These are phyloP conservation scores for Letharia columbiana DNA, from an alignment of 495 filamentous ascomycete genomes.

Conservation along the genomic window DNA sequence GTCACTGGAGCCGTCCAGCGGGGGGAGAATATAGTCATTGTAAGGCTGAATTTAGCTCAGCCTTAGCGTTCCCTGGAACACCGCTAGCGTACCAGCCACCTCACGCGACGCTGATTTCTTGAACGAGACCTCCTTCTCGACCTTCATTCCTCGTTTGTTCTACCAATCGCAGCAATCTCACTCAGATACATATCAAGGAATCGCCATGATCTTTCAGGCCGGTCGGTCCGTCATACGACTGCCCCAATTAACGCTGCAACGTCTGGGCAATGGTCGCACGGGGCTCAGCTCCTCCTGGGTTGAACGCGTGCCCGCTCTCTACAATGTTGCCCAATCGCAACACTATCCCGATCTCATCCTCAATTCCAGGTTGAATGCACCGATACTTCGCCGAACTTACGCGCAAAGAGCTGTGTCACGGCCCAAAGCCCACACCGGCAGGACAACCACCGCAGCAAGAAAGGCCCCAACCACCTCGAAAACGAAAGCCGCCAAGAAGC, in stretches of 20 bases:
- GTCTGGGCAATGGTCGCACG: constrained; percentile 9
- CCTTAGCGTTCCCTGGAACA: neutral
- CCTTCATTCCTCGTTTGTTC: constrained; percentile 12
- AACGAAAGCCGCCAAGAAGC: constrained; percentile 19
- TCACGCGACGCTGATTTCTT: constrained; percentile 17
- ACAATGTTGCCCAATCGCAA: constrained; percentile 7
- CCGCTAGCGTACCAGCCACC: constrained; percentile 2
- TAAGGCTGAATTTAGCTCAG: constrained; percentile 5
- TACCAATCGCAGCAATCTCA: constrained; percentile 11
- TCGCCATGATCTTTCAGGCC: constrained; percentile 17
- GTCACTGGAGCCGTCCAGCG: neutral
- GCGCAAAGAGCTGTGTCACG: constrained; percentile 22
- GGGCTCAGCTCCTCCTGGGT: constrained; percentile 15
- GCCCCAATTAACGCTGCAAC: constrained; percentile 15
- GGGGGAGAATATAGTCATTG: neutral
- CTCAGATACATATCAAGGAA: neutral
- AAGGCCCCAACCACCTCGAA: constrained; percentile 20
- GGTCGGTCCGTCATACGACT: constrained; percentile 16
- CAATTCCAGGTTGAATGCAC: constrained; percentile 1
- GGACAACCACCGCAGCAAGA: constrained; percentile 18
- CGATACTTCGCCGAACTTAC: constrained; percentile 16
- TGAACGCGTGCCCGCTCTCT: constrained; percentile 20
- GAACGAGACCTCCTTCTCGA: neutral
- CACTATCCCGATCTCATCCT: neutral
- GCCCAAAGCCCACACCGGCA: constrained; percentile 29